Evolutionary conservation across 352 stramenopile genomes (phyloP).

Genomic region (Globisporangium lucens): DNA sequence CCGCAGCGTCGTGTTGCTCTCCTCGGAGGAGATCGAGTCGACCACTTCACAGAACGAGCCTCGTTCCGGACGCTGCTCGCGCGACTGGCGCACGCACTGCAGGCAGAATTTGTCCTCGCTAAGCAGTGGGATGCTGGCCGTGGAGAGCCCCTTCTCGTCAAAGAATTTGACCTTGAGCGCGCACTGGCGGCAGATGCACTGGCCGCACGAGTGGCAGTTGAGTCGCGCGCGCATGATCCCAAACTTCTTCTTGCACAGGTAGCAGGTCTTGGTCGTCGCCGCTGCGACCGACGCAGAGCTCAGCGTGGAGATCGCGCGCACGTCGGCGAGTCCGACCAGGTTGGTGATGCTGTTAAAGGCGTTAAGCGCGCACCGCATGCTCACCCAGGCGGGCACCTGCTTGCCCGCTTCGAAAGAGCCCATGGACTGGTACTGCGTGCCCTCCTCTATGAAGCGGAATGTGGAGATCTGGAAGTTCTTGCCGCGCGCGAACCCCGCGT

Average conservation of each 20-base stretch:
- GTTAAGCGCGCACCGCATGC: slow-evolving; percentile 5
- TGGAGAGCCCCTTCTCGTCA: slow-evolving; percentile 3
- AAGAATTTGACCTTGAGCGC: slow-evolving; percentile 13
- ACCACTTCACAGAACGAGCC: slow-evolving; percentile 4
- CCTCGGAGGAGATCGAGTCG: slow-evolving; percentile 8
- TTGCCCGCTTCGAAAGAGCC: slow-evolving; percentile 6
- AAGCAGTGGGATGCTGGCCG: not conserved
- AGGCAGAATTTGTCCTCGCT: slow-evolving; percentile 13
- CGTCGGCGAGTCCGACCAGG: slow-evolving; percentile 12
- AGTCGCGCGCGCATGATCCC: slow-evolving; percentile 11
- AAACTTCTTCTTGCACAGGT: slow-evolving; percentile 19
- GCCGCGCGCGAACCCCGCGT: slow-evolving; percentile 5
- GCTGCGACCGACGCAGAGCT: not conserved
- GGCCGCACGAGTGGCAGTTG: slow-evolving; percentile 13
- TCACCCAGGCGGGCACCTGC: slow-evolving; percentile 11
- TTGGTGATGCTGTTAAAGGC: slow-evolving; percentile 7
- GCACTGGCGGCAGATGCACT: slow-evolving; percentile 11
- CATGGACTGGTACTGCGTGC: slow-evolving; percentile 11
- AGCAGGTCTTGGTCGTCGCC: slow-evolving; percentile 11
- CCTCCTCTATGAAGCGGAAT: slow-evolving; percentile 11
- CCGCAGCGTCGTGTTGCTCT: slow-evolving; percentile 5
- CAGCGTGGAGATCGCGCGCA: slow-evolving; percentile 6
- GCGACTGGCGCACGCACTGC: slow-evolving; percentile 6
- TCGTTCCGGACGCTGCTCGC: slow-evolving; percentile 1
- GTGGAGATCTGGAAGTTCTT: slow-evolving; percentile 1